These are phyloP conservation scores for Candida silvicultrix DNA, from an alignment of 805 yeast species.

Conservation along the genomic window DNA sequence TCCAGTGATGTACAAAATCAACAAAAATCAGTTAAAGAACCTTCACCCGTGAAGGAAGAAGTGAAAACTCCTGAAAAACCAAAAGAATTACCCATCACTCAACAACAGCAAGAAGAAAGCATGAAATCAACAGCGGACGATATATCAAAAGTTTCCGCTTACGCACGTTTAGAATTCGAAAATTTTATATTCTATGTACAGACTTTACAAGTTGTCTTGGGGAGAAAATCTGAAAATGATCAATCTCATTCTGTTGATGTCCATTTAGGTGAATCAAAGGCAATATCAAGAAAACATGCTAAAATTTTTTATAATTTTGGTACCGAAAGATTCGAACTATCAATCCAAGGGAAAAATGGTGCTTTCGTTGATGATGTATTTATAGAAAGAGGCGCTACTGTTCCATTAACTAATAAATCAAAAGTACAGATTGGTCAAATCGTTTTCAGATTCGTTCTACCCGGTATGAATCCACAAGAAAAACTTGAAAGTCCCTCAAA, in stretches of 20 bases:
- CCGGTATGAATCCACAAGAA: conserved; percentile 47
- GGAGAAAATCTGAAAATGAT: conserved; percentile 79
- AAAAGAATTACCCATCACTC: not conserved
- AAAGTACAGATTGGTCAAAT: conserved; percentile 92
- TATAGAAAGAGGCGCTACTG: conserved; percentile 86
- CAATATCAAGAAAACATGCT: conserved; percentile 91
- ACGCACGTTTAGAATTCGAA: conserved; percentile 82
- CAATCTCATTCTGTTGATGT: conserved; percentile 76
- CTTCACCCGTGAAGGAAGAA: not conserved
- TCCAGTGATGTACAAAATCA: not conserved
- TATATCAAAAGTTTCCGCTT: conserved; percentile 35
- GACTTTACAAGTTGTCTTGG: conserved; percentile 87
- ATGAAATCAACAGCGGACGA: conserved; percentile 1
- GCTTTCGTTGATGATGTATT: conserved; percentile 92
- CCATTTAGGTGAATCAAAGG: conserved; percentile 86
- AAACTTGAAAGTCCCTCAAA: conserved; percentile 24
- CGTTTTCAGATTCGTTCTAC: conserved; percentile 80
- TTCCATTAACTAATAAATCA: conserved; percentile 75
- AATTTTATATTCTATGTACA: conserved; percentile 93
- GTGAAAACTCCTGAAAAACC: not conserved
- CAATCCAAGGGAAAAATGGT: conserved; percentile 91
- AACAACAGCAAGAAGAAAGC: not conserved
- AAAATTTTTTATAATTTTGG: conserved; percentile 96
- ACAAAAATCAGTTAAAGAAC: not conserved
- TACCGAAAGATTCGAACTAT: conserved; percentile 86